These are phyloP conservation scores for Hysterangium stoloniferum DNA, from an alignment of 768 basidiomycete species.

Conservation along the genomic window DNA sequence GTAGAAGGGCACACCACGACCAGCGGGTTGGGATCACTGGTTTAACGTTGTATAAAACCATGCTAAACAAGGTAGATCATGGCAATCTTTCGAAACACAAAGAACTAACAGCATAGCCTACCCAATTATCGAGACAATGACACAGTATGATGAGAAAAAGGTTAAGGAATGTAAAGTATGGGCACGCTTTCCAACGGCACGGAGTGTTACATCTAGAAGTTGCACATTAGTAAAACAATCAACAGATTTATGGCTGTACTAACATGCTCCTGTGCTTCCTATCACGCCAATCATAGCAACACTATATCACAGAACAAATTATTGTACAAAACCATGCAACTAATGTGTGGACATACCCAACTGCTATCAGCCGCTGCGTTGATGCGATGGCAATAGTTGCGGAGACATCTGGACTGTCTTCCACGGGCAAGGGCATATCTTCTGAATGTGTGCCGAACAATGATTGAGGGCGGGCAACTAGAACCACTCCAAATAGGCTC, in stretches of 20 bases:
- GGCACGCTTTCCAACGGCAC: slow-evolving; percentile 69
- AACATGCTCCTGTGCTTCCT: slow-evolving; percentile 63
- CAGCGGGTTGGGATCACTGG: slow-evolving; percentile 19
- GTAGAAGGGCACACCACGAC: slow-evolving; percentile 16
- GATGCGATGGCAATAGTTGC: slow-evolving; percentile 17
- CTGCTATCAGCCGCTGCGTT: slow-evolving; percentile 45
- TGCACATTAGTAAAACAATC: background rate
- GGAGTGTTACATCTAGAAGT: slow-evolving; percentile 38
- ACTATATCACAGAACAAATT: slow-evolving; percentile 25
- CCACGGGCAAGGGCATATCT: slow-evolving; percentile 3
- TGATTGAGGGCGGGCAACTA: slow-evolving; percentile 72
- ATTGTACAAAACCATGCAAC: background rate
- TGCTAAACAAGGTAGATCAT: no score
- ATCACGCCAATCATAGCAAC: slow-evolving; percentile 59
- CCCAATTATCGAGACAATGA: slow-evolving; percentile 31
- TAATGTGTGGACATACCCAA: slow-evolving; percentile 36
- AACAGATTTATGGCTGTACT: slow-evolving; percentile 20
- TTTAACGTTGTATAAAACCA: slow-evolving; percentile 17
- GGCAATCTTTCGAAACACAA: no score
- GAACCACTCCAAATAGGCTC: slow-evolving; percentile 67
- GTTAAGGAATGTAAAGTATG: slow-evolving; percentile 65
- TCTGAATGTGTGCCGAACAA: slow-evolving; percentile 46
- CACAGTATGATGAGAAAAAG: slow-evolving; percentile 56
- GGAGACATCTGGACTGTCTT: slow-evolving; percentile 6
- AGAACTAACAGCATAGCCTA: no score